These are phyloP conservation scores for Zygosaccharomyces gambellarensis DNA, from an alignment of 805 yeast species.

Conservation along the genomic window DNA sequence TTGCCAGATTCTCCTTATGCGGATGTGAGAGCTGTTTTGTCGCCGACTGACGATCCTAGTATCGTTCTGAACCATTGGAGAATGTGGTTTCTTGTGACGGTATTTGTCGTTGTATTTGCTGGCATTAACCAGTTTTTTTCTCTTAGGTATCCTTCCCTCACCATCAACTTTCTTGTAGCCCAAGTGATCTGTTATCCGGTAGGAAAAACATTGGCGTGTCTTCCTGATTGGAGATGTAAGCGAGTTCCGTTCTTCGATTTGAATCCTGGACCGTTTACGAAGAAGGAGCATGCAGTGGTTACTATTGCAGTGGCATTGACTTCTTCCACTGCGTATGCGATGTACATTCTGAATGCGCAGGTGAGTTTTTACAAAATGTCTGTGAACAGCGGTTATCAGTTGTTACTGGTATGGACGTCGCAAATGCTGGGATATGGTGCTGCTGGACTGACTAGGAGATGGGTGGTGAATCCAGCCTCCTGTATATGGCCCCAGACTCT, in stretches of 20 bases:
- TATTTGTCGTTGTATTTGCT: constrained; percentile 50
- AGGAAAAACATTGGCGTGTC: constrained; percentile 41
- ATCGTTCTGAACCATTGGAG: constrained; percentile 49
- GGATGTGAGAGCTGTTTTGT: constrained; percentile 56
- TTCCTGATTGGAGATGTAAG: constrained; percentile 40
- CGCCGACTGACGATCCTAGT: constrained; percentile 47
- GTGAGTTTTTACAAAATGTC: constrained; percentile 43
- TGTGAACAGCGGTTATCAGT: constrained; percentile 45
- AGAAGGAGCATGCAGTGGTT: constrained; percentile 49
- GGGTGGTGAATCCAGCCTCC: constrained; percentile 55
- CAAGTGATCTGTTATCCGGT: constrained; percentile 52
- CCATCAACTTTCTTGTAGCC: constrained; percentile 47
- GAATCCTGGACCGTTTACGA: constrained; percentile 51
- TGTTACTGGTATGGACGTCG: constrained; percentile 49
- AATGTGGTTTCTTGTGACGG: constrained; percentile 48
- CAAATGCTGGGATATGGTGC: constrained; percentile 64
- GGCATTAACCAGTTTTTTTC: constrained; percentile 54
- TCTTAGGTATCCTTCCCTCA: constrained; percentile 47
- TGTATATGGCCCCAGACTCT: constrained; percentile 62
- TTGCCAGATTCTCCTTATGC: constrained; percentile 38
- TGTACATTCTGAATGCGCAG: constrained; percentile 49
- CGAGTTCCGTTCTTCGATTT: constrained; percentile 34
- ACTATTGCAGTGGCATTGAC: constrained; percentile 45
- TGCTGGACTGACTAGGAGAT: constrained; percentile 56
- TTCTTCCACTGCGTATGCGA: constrained; percentile 48